Evolutionary conservation across 1,284 basidiomycete genomes (phyloP).

Genomic region (Puccinia polysora): DNA sequence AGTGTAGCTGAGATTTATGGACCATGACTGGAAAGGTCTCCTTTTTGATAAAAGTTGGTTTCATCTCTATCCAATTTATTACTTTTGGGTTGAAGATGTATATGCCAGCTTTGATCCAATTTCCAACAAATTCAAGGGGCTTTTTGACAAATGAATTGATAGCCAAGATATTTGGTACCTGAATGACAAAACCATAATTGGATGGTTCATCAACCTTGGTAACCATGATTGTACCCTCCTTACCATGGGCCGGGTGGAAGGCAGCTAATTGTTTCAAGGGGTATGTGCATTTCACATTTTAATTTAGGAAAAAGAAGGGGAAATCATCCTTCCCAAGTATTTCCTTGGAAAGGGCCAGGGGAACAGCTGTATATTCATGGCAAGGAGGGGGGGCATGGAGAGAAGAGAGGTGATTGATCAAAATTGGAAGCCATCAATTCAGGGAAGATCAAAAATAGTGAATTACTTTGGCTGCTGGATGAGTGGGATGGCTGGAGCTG

Average conservation of each 20-base stretch:
- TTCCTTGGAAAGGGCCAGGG: conserved; percentile 57
- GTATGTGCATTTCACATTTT: conserved; percentile 59
- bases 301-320: conserved; percentile 60
- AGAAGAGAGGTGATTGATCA: not conserved
- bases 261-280: conserved; percentile 58
- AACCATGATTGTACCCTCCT: conserved; percentile 59
- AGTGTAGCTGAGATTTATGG: conserved; percentile 57
- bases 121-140: conserved; percentile 59
- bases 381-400: not conserved
- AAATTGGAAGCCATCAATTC: too few relatives aligned
- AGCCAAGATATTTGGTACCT: conserved; percentile 55
- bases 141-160: conserved; percentile 61
- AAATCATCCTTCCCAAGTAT: conserved; percentile 59
- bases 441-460: not conserved
- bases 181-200: conserved; percentile 59
- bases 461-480: too few relatives aligned
- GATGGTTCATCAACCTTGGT: conserved; percentile 60
- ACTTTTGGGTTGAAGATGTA: conserved; percentile 60
- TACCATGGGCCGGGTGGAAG: conserved; percentile 58
- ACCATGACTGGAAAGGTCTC: conserved; percentile 59
- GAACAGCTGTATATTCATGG: conserved; percentile 54
- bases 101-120: conserved; percentile 60
- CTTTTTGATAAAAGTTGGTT: conserved; percentile 59
- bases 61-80: conserved; percentile 58
- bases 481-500: too few relatives aligned